Evolutionary conservation across 2,329 filamentous ascomycete species (phyloP), one percentile per base, ranked within the genome.

Genomic region (Fusarium aywerte): DNA sequence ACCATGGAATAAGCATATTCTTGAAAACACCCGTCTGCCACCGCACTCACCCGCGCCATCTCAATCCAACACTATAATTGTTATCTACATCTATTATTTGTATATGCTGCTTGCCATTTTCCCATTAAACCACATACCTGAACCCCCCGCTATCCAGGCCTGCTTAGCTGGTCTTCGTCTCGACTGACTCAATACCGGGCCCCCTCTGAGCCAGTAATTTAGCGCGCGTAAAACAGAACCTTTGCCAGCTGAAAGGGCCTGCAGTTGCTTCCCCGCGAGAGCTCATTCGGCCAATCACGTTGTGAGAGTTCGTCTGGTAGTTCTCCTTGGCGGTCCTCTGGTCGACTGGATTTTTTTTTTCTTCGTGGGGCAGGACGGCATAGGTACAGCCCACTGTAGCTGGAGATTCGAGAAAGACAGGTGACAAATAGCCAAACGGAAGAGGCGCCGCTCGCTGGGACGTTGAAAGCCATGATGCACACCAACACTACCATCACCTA

Each of bases 141-240:
- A 27, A 56, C 36, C 68, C 54, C 56, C 56, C 45, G 51, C 39
- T 58, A 45, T 59, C 52, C 43, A 61, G 64, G 50, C 58, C 50
- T 70, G 51, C 63, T 58, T 61, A n/a, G n/a, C n/a, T n/a, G 51
- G 62, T 36, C 8, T 23, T 38, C 20, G 45, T 48, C 49, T 69
- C 59, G 55, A 72, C 65, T 71, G 69, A 69, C 70, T 68, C 70
- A 58, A 70, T 54, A 60, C 62, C 65, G 39, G 50, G 23, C 51
- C 59, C 36, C 53, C 45, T 54, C 61, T 67, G 42, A 49, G 44
- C 52, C 52, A 68, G 25, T 13, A 52, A 33, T 57, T 65, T 68
- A 69, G 65, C 61, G 60, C 61, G 60, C 44, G 27, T 15, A 29
- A 51, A 68, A 58, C 57, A 57, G 50, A 66, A 58, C 20, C 54